Conservation (phyloP, 257 asterid genomes). For the Coffea canephora region DNA sequence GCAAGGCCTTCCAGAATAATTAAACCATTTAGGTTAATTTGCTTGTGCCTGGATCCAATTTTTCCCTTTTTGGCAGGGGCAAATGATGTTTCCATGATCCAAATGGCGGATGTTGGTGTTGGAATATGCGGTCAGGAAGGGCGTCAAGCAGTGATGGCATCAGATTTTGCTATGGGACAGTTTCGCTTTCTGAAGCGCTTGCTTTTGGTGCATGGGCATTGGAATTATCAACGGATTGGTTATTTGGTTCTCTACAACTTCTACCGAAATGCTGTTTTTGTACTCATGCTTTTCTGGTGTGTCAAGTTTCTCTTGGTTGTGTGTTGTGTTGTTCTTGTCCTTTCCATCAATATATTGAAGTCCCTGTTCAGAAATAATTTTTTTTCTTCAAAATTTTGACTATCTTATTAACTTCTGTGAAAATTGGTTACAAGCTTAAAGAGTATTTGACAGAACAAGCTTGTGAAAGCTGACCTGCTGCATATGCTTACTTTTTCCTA, state of each 20-base stretch:
- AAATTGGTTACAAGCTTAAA: neutral
- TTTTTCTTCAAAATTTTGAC: neutral
- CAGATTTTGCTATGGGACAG: constrained; percentile 99
- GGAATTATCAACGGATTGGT: constrained; percentile 96
- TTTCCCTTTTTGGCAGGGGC: constrained; percentile 63
- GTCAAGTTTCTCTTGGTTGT: constrained; percentile 18
- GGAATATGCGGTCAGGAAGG: constrained; percentile 99
- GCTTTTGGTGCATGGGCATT: constrained; percentile 97
- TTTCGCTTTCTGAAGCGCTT: constrained; percentile 81
- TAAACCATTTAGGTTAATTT: constrained; percentile 10
- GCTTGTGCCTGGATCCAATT: constrained; percentile 27
- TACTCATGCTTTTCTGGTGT: constrained; percentile 97
- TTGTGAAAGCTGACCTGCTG: neutral
- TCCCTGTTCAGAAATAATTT: neutral
- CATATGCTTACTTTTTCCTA: neutral
- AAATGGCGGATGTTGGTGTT: constrained; percentile 99
- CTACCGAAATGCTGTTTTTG: constrained; percentile 97
- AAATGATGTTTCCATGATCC: constrained; percentile 98
- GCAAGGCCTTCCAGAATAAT: neutral
- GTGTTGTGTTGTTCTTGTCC: neutral
- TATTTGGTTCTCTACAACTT: constrained; percentile 89
- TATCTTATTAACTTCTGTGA: neutral
- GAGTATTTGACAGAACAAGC: neutral
- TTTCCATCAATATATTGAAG: neutral
- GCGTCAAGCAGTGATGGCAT: constrained; percentile 99